phyloP scores from a whole-genome alignment of 2,329 filamentous ascomycete genomes.

The Harringtonia lauricola region DNA sequence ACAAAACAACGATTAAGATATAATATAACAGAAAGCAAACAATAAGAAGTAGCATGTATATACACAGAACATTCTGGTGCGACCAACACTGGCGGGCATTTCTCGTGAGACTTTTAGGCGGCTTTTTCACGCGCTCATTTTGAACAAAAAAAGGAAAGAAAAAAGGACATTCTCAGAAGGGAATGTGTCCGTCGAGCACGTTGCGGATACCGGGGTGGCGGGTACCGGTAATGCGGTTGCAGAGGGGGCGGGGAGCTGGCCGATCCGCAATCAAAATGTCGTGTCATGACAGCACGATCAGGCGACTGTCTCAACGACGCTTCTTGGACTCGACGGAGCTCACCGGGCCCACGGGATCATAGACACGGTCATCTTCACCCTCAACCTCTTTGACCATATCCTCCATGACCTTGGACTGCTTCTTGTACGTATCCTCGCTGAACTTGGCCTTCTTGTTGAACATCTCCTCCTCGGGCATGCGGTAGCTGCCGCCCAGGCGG shows the following conservation, averaged over 20 bases:
- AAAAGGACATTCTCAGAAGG: not conserved
- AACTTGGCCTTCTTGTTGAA: conserved; percentile 81
- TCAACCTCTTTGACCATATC: conserved; percentile 62
- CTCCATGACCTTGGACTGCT: conserved; percentile 68
- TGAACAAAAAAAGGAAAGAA: not conserved
- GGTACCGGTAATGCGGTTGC: too few relatives aligned
- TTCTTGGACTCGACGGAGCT: conserved; percentile 32
- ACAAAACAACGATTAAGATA: not conserved
- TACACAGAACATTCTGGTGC: not conserved
- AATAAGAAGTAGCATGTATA: not conserved
- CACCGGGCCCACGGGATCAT: conserved; percentile 20
- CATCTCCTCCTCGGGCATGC: conserved; percentile 73
- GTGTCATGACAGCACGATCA: too few relatives aligned
- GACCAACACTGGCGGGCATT: too few relatives aligned
- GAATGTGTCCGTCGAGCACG: too few relatives aligned
- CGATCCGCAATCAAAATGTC: too few relatives aligned
- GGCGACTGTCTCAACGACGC: conserved; percentile 14
- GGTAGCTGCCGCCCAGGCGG: conserved; percentile 75
- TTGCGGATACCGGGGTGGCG: too few relatives aligned
- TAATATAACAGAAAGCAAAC: not conserved
- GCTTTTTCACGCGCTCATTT: not conserved
- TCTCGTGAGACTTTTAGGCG: not conserved
- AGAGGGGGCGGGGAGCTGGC: too few relatives aligned
- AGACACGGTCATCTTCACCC: conserved; percentile 40
- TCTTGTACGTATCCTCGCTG: conserved; percentile 67